phyloP scores from a whole-genome alignment of 2,329 filamentous ascomycete species.

The Decorospora gaudefroyi region DNA sequence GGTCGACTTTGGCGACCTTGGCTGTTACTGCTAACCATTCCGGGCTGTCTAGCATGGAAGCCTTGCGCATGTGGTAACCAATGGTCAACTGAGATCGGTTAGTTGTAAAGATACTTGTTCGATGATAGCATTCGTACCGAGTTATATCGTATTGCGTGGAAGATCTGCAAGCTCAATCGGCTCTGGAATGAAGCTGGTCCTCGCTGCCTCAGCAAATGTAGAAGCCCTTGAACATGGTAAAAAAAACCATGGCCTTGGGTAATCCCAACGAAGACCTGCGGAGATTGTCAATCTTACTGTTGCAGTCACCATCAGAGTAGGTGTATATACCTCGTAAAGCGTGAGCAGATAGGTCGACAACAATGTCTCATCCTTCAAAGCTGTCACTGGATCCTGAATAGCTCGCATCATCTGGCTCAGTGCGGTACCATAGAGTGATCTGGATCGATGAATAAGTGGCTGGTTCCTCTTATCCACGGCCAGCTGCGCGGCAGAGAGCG shows the following conservation, averaged over 20 bases:
- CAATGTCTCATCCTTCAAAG: slow-evolving; percentile 42
- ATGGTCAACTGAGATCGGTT: slow-evolving; percentile 35
- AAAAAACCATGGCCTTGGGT: slow-evolving; percentile 45
- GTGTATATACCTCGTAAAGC: slow-evolving; percentile 37
- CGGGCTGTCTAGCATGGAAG: slow-evolving; percentile 40
- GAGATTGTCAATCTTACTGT: slow-evolving; percentile 1
- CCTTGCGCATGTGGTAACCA: slow-evolving; percentile 44
- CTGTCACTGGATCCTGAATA: slow-evolving; percentile 34
- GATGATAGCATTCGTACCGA: slow-evolving; percentile 27
- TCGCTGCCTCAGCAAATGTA: slow-evolving; percentile 40
- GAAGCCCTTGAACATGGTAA: slow-evolving; percentile 44
- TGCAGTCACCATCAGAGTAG: not conserved
- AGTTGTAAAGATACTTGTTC: slow-evolving; percentile 5
- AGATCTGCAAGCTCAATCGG: slow-evolving; percentile 39
- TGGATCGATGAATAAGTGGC: slow-evolving; percentile 39
- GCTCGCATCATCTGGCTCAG: slow-evolving; percentile 39
- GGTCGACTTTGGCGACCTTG: slow-evolving; percentile 38
- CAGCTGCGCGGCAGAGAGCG: slow-evolving; percentile 43
- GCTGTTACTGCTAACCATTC: slow-evolving; percentile 42
- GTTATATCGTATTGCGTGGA: slow-evolving; percentile 45
- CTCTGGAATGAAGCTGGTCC: slow-evolving; percentile 40
- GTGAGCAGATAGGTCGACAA: slow-evolving; percentile 44
- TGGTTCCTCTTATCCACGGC: slow-evolving; percentile 39
- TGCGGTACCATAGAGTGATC: slow-evolving; percentile 44
- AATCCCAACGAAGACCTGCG: slow-evolving; percentile 43